Conservation (phyloP, 257 asterid species). For the Solanum etuberosum region DNA sequence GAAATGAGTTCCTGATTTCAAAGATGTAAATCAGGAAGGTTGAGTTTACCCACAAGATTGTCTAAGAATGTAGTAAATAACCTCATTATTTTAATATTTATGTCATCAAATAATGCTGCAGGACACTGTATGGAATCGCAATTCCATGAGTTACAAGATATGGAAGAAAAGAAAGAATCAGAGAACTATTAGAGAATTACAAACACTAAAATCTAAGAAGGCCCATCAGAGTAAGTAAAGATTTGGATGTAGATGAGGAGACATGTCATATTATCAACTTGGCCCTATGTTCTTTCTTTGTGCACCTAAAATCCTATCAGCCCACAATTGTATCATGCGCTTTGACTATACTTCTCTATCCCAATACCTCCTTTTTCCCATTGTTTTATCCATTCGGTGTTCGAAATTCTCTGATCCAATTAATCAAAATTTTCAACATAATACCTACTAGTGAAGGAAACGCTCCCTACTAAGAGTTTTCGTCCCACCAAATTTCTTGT, state of each 20-base stretch:
- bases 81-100: neutral
- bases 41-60: conserved; percentile 25
- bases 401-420: neutral
- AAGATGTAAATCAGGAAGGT: conserved; percentile 26
- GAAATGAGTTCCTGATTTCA: neutral
- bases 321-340: neutral
- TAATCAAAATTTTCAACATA: neutral
- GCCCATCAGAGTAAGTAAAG: conserved; percentile 15
- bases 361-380: neutral
- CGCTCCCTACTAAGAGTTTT: neutral
- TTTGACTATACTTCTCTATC: neutral
- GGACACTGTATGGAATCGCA: neutral
- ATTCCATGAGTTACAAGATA: neutral
- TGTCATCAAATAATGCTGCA: conserved; percentile 1
- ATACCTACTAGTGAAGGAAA: neutral
- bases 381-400: neutral
- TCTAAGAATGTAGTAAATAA: conserved; percentile 10
- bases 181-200: conserved; percentile 15
- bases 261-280: conserved; percentile 3
- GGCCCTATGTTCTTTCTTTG: neutral
- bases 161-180: conserved; percentile 13
- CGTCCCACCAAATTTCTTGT: neutral
- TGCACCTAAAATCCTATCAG: neutral
- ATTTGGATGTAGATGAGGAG: conserved; percentile 10
- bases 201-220: conserved; percentile 36